These are phyloP conservation scores for Amphibolis antarctica DNA, from an alignment of 106 monocot genomes.

Conservation along the genomic window DNA sequence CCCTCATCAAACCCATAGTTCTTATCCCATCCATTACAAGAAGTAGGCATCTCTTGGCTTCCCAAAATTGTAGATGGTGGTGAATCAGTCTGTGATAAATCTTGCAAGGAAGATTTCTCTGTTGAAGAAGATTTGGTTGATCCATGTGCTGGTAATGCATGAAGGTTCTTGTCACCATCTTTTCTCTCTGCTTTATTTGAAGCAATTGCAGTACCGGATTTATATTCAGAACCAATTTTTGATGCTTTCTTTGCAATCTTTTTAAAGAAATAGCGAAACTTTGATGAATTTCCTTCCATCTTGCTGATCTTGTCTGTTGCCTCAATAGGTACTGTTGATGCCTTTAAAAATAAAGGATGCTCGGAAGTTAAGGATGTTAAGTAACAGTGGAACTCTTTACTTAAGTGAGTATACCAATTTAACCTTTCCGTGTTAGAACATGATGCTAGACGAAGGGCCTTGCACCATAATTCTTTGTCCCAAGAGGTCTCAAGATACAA, in stretches of 20 bases:
- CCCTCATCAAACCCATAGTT: conserved; percentile 63
- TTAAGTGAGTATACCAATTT: conserved; percentile 39
- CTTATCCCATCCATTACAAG: conserved; percentile 39
- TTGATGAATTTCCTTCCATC: conserved; percentile 47
- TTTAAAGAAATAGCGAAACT: conserved; percentile 65
- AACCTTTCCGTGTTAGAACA: conserved; percentile 32
- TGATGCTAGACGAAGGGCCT: conserved; percentile 80
- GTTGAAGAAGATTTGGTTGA: conserved; percentile 16
- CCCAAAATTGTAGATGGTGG: conserved; percentile 14
- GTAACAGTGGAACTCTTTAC: conserved; percentile 57
- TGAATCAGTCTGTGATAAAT: conserved; percentile 19
- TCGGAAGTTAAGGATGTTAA: conserved; percentile 48
- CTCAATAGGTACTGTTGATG: conserved; percentile 28
- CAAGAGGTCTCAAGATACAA: conserved; percentile 73
- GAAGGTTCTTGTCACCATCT: conserved; percentile 25
- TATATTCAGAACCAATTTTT: conserved; percentile 41
- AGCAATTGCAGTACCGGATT: conserved; percentile 13
- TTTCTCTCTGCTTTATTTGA: conserved; percentile 34
- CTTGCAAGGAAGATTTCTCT: conserved; percentile 38
- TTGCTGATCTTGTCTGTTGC: conserved; percentile 32
- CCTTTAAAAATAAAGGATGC: conserved; percentile 71
- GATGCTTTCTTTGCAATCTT: conserved; percentile 66
- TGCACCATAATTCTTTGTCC: conserved; percentile 99
- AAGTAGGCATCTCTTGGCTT: conserved; percentile 11
- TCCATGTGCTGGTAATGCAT: conserved; percentile 17